Evolutionary conservation across 2,329 filamentous ascomycete genomes (phyloP).

Genomic region (Coniochaeta hoffmannii): DNA sequence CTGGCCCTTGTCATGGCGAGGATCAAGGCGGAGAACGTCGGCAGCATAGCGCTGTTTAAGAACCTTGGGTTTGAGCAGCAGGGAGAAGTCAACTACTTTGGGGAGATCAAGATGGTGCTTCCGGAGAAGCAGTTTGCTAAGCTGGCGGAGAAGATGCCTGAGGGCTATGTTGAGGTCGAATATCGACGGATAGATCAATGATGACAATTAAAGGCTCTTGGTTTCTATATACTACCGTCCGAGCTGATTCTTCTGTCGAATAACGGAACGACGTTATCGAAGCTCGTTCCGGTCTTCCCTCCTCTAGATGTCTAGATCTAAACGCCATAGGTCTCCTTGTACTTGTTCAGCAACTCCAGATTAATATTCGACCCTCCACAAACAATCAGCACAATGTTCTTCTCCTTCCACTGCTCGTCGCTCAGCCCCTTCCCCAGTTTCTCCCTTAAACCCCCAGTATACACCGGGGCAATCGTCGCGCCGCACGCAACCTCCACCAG

Average conservation of each 20-base stretch:
- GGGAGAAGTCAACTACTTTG: conserved; percentile 52
- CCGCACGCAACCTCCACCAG: conserved; percentile 83
- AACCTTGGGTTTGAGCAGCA: conserved; percentile 43
- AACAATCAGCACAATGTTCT: conserved; percentile 75
- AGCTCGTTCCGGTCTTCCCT: background rate
- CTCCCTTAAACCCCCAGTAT: conserved; percentile 54
- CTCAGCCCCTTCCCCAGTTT: conserved; percentile 45
- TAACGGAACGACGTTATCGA: background rate
- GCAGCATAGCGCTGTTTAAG: conserved; percentile 43
- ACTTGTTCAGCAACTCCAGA: conserved; percentile 52
- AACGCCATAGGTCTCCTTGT: conserved; percentile 40
- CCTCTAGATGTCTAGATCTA: background rate
- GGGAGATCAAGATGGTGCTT: conserved; percentile 46
- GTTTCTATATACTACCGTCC: background rate
- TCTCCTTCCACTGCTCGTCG: conserved; percentile 53
- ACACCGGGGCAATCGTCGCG: conserved; percentile 64
- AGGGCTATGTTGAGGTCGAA: conserved; percentile 15
- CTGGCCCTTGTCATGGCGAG: conserved; percentile 24
- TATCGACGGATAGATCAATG: conserved; percentile 11
- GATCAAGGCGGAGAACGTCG: conserved; percentile 48
- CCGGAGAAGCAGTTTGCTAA: conserved; percentile 14
- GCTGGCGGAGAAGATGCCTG: conserved; percentile 4
- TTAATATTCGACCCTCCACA: conserved; percentile 72
- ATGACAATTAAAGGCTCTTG: background rate
- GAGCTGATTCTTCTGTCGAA: background rate